Conservation (phyloP, 805 yeast species). For the Candida dendrica region DNA sequence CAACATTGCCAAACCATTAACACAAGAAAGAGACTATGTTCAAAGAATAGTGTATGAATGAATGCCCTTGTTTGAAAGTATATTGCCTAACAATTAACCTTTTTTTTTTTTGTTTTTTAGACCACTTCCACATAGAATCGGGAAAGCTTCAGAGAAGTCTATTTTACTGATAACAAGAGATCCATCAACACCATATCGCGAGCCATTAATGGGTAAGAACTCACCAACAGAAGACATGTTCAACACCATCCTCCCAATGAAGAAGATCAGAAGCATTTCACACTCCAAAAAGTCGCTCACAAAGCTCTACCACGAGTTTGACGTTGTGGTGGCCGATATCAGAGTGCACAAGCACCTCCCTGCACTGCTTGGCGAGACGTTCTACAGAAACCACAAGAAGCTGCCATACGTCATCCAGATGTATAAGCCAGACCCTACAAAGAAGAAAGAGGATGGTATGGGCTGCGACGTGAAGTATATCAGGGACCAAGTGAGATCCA, state of each 20-base stretch:
- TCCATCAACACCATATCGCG: conserved; percentile 53
- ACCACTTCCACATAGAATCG: conserved; percentile 48
- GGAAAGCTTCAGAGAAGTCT: conserved; percentile 39
- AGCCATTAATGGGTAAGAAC: conserved; percentile 38
- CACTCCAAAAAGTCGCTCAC: conserved; percentile 37
- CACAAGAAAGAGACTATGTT: conserved; percentile 37
- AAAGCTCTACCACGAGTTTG: conserved; percentile 52
- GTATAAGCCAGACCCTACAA: conserved; percentile 25
- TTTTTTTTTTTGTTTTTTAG: conserved; percentile 3
- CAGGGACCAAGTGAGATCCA: conserved; percentile 54
- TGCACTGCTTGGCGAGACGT: conserved; percentile 47
- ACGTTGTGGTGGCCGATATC: conserved; percentile 62
- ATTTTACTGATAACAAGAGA: conserved; percentile 67
- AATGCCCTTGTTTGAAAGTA: neutral
- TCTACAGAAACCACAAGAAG: conserved; percentile 57
- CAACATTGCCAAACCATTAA: conserved; percentile 39
- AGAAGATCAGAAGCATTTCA: conserved; percentile 42
- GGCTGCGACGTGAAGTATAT: conserved; percentile 65
- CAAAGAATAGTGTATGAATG: conserved; percentile 42
- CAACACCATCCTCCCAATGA: conserved; percentile 52
- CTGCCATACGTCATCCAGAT: conserved; percentile 64
- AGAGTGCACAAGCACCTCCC: conserved; percentile 59
- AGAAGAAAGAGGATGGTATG: conserved; percentile 36
- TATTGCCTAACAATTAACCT: neutral
- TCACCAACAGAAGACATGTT: conserved; percentile 56